Evolutionary conservation across 768 basidiomycete genomes (phyloP).

Genomic region (Boletus rubroflammeus): DNA sequence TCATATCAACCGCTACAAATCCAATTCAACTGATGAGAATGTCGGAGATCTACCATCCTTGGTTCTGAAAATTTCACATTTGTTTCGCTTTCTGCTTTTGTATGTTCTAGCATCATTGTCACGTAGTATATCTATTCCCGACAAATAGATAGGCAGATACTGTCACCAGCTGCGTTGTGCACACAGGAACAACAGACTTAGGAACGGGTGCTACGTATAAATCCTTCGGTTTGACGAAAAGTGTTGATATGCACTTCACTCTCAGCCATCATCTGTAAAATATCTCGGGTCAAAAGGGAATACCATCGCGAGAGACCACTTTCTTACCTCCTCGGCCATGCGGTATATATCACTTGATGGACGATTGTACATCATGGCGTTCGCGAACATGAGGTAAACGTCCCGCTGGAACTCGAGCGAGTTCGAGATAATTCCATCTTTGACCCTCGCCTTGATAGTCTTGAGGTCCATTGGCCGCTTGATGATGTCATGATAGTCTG

Average conservation of each 20-base stretch:
- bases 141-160: not conserved
- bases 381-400: constrained; percentile 90
- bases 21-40: constrained; percentile 81
- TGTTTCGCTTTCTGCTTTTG: not conserved
- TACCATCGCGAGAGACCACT: not conserved
- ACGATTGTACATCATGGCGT: constrained; percentile 96
- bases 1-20: constrained; percentile 84
- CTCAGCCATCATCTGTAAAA: constrained; percentile 67
- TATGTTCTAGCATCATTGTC: constrained; percentile 1
- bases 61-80: constrained; percentile 51
- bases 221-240: constrained; percentile 76
- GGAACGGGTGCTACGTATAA: constrained; percentile 43
- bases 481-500: constrained; percentile 89
- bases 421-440: constrained; percentile 76
- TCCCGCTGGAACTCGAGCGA: constrained; percentile 89
- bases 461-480: constrained; percentile 96
- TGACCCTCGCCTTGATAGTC: constrained; percentile 82
- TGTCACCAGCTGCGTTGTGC: not conserved
- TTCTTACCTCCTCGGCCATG: constrained; percentile 87
- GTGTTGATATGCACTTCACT: constrained; percentile 63
- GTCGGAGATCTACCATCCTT: constrained; percentile 81
- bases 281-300: not conserved
- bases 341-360: constrained; percentile 80
- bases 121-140: constrained; percentile 1
- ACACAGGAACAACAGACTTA: constrained; percentile 7